phyloP scores from a whole-genome alignment of 1,139 yeast genomes.

The Hyphopichia fennica region DNA sequence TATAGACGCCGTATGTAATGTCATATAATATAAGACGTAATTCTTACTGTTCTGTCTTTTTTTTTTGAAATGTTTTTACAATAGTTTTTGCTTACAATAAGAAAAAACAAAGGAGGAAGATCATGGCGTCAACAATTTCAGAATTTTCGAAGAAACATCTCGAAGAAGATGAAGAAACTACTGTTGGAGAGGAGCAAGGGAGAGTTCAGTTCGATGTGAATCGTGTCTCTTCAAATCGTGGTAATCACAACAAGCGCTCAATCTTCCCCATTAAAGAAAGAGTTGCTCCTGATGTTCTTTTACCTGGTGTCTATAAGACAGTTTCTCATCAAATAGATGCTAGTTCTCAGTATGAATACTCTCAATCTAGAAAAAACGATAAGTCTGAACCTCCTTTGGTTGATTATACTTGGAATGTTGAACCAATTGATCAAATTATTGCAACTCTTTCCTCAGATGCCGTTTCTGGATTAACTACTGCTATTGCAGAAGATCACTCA shows the following conservation, averaged over 20 bases:
- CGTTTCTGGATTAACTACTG: conserved; percentile 16
- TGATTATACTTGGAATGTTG: conserved; percentile 25
- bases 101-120: not conserved
- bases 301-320: conserved; percentile 39
- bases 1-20: not conserved
- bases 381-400: conserved; percentile 13
- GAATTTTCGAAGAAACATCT: conserved; percentile 1
- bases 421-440: conserved; percentile 19
- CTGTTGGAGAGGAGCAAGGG: not conserved
- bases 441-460: conserved; percentile 20
- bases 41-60: no score
- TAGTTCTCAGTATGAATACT: conserved; percentile 10
- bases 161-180: conserved; percentile 1
- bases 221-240: not conserved
- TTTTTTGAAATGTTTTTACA: not conserved
- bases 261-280: conserved; percentile 10
- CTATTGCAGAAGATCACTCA: conserved; percentile 13
- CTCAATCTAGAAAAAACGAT: conserved; percentile 3
- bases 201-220: not conserved
- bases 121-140: conserved; percentile 1
- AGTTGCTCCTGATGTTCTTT: conserved; percentile 26
- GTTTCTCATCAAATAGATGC: conserved; percentile 37
- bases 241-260: not conserved
- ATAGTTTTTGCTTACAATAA: not conserved
- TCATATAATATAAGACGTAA: not conserved